Evolutionary conservation across 169 alveolate genomes (phyloP).

Genomic region (Plasmodium knowlesi): DNA sequence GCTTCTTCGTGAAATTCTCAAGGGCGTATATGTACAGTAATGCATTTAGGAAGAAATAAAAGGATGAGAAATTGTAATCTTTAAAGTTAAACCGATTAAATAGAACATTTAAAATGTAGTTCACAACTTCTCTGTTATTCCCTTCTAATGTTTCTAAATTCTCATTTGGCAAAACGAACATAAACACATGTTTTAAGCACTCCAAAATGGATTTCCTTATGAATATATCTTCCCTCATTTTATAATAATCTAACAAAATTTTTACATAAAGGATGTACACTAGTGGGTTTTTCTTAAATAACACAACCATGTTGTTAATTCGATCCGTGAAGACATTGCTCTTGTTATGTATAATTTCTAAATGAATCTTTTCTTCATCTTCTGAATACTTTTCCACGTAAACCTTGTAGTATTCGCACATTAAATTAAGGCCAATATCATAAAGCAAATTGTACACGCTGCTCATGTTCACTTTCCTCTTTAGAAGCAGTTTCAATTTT

Average conservation of each 20-base stretch:
- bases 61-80: slow-evolving; percentile 63
- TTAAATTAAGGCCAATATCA: slow-evolving; percentile 40
- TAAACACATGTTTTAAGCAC: slow-evolving; percentile 69
- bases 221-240: slow-evolving; percentile 30
- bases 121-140: slow-evolving; percentile 7
- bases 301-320: slow-evolving; percentile 66
- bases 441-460: slow-evolving; percentile 22
- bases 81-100: slow-evolving; percentile 71
- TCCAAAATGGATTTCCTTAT: slow-evolving; percentile 43
- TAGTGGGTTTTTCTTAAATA: slow-evolving; percentile 61
- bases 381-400: slow-evolving; percentile 45
- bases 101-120: slow-evolving; percentile 41
- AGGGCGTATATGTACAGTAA: slow-evolving; percentile 44
- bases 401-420: slow-evolving; percentile 1
- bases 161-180: slow-evolving; percentile 35
- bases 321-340: slow-evolving; percentile 62
- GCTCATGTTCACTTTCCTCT: slow-evolving; percentile 21
- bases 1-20: slow-evolving; percentile 35
- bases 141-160: slow-evolving; percentile 14
- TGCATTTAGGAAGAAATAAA: slow-evolving; percentile 52
- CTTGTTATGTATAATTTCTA: slow-evolving; percentile 55
- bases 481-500: slow-evolving; percentile 21
- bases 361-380: slow-evolving; percentile 60
- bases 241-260: slow-evolving; percentile 41
- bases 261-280: slow-evolving; percentile 53